Evolutionary conservation across 768 basidiomycete species (phyloP), one percentile per base, ranked within the genome.

Genomic region (Podaxis sp.): DNA sequence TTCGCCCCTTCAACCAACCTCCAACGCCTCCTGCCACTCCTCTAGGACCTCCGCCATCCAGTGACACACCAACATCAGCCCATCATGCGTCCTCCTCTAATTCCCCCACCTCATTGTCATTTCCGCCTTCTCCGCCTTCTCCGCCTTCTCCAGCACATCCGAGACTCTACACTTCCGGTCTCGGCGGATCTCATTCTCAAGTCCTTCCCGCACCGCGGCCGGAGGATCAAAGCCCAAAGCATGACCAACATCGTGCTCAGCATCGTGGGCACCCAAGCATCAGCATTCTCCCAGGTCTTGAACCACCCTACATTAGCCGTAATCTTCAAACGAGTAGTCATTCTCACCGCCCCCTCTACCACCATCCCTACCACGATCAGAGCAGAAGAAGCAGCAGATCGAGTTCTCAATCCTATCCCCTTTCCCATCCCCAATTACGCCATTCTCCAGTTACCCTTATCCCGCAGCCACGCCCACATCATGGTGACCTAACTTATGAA

Each of bases 1-100:
- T 36, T 36, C 43, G 51, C 27, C 37, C 53, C 11, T 51, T 38
- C 19, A 46, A 50, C 19, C 61, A 55, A 36, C 61, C 61, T n/a
- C 43, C 17, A 19, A 58, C 64, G 7, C 55, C 64, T 49, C 65
- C 63, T 22, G 52, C 59, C 25, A 56, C 58, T 27, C 33, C 47
- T n/a, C 11, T 49, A 22, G n/a, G 37, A 15, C 50, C 47, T 33
- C 38, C 52, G n/a, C 61, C 65, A 15, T 56, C 60, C 25, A 27
- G n/a, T 24, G n/a, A 37, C 15, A 51, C 49, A n/a, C 54, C 62
- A 25, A 55, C 64, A 43, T 59, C 64, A 19, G 33, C 27, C 22
- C 53, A 55, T 37, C 52, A 52, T 7, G 33, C 53, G 11, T 49
- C 55, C 24, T 13, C 61, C 17, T 55, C 60, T 15, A 41, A 58